Evolutionary conservation across 1,139 yeast genomes (phyloP), one percentile per base, ranked within the genome.

Genomic region (Geotrichum histeridarum): DNA sequence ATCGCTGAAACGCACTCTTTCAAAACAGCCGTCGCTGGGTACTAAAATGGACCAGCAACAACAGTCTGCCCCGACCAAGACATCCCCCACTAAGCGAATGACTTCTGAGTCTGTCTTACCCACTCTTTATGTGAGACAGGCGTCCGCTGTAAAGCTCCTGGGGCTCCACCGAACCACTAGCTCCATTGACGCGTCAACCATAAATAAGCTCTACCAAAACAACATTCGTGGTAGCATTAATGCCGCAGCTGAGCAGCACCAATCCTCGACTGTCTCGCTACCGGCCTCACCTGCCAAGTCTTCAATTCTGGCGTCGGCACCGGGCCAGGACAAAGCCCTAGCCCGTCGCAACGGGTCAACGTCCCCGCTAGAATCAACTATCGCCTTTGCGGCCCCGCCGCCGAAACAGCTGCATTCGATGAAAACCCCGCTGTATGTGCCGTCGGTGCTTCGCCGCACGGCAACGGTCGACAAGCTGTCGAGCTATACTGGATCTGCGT

Each of bases 341-440:
- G 42, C 42, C 8, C 49, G 49, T 14, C 42, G 32, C 18, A 45
- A 35, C 31, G 49, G 18, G 9, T 36, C 42, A 1, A 35, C 42
- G 8, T 12, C 49, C 9, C 12, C 49, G 2, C 18, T 45, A 33
- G 12, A 3, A 5, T 33, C 48, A 3, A 33, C 31, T 12, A 18
- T 32, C 12, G 49, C 35, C 8, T 44, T 53, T 48, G 49, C 50
- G 22, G 51, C 43, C 22, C 51, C 51, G 9, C 55, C 55, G 9
- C 55, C 55, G 6, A 39, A 63, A 49, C 75, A 72, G 57, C 63
- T 72, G 42, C 65, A 70, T 14, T 67, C 68, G 44, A 88, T 89
- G 55, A 80, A 90, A 64, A 84, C 86, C 63, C 97, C 97, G 6
- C 74, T 90, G 75, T 90, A 89, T 66, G 77, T 86, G 0, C 97